These are phyloP conservation scores for Pichia sp. DNA, from an alignment of 1,139 yeast species.

Conservation along the genomic window DNA sequence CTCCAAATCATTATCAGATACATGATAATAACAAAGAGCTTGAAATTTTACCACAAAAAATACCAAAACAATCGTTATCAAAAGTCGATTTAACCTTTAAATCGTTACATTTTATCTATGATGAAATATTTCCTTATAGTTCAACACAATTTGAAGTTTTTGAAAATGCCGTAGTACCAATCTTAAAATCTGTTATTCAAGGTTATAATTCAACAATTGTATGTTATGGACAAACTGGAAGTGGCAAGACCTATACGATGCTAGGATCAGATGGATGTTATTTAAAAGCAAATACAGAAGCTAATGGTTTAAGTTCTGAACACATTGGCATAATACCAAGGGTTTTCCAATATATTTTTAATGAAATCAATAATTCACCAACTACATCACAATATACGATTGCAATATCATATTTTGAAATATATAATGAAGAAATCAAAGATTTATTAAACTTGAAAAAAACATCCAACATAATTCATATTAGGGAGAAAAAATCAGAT, in stretches of 20 bases:
- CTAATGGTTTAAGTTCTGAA: conserved; percentile 11
- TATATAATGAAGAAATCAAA: conserved; percentile 69
- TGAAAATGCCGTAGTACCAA: conserved; percentile 49
- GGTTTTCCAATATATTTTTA: conserved; percentile 44
- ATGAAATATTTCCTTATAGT: conserved; percentile 50
- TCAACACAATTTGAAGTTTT: conserved; percentile 57
- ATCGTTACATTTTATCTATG: conserved; percentile 46
- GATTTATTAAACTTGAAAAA: conserved; percentile 46
- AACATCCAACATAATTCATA: conserved; percentile 33
- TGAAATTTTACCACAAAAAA: background rate
- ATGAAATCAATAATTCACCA: conserved; percentile 54
- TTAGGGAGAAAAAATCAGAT: conserved; percentile 55
- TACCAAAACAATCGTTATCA: background rate
- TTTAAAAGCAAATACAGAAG: conserved; percentile 31
- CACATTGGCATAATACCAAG: conserved; percentile 65
- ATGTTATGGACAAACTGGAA: conserved; percentile 87
- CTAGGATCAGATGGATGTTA: conserved; percentile 43
- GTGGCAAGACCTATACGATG: conserved; percentile 86
- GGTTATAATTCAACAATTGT: conserved; percentile 85
- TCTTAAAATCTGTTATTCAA: conserved; percentile 60
- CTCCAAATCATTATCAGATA: background rate
- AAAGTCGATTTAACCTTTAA: background rate
- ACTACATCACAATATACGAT: conserved; percentile 54
- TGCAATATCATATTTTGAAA: conserved; percentile 72
- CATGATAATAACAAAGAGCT: background rate